Conservation (phyloP, 768 basidiomycete genomes). For the Termitomyces sp. region DNA sequence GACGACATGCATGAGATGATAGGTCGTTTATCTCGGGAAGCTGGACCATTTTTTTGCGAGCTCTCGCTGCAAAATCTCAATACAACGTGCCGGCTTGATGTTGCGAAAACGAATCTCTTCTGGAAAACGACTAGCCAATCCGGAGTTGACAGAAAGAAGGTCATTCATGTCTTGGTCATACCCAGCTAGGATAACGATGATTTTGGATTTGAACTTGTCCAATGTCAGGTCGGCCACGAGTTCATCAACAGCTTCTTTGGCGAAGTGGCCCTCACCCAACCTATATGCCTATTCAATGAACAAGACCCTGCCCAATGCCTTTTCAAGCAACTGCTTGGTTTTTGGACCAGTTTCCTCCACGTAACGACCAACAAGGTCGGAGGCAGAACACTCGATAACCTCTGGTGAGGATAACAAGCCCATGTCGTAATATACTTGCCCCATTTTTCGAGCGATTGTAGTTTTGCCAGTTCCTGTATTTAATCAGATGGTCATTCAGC, state of each 20-base stretch:
- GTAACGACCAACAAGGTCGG: constrained; percentile 62
- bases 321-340: background rate
- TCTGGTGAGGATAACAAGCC: constrained; percentile 44
- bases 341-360: background rate
- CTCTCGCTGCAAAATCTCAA: background rate
- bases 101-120: constrained; percentile 55
- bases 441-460: constrained; percentile 59
- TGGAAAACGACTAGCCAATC: constrained; percentile 66
- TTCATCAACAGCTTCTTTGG: constrained; percentile 72
- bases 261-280: constrained; percentile 32
- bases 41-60: background rate
- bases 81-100: constrained; percentile 33
- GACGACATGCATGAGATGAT: background rate
- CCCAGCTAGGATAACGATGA: constrained; percentile 68
- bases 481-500: constrained; percentile 36
- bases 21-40: background rate
- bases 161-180: constrained; percentile 67
- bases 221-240: constrained; percentile 62
- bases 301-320: background rate
- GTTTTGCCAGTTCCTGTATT: constrained; percentile 62
- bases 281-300: constrained; percentile 1
- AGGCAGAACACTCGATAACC: constrained; percentile 67
- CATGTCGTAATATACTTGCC: constrained; percentile 63
- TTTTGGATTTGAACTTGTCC: constrained; percentile 50
- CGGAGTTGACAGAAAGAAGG: constrained; percentile 56